These are phyloP conservation scores for Aspergillus haitiensis DNA, from an alignment of 495 filamentous ascomycete species.

Conservation along the genomic window DNA sequence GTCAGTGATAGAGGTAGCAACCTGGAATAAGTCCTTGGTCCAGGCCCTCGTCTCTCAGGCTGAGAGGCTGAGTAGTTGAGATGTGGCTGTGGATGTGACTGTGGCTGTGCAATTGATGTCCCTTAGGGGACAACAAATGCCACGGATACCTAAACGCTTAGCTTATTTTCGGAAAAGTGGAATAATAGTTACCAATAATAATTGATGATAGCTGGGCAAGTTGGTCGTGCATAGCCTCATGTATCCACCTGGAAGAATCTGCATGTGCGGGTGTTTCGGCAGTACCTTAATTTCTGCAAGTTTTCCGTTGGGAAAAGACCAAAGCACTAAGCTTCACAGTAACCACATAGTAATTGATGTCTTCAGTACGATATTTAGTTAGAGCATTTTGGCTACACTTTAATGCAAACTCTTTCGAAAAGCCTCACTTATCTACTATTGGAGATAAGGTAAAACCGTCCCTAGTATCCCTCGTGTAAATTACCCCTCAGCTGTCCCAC, in stretches of 20 bases:
- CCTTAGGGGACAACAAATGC: neutral
- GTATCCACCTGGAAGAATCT: conserved; percentile 11
- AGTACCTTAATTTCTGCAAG: conserved; percentile 13
- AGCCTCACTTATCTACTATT: no score
- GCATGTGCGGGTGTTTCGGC: conserved; percentile 8
- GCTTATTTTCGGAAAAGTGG: neutral
- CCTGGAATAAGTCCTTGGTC: neutral
- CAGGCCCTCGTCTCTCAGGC: neutral
- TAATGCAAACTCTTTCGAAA: no score
- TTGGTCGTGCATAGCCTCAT: conserved; percentile 1
- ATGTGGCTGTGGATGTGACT: neutral
- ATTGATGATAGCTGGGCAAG: neutral
- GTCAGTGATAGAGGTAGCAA: conserved; percentile 4
- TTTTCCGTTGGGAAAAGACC: neutral
- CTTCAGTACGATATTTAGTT: neutral
- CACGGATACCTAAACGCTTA: neutral
- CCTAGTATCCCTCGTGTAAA: no score
- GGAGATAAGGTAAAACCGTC: no score
- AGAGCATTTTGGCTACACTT: conserved; percentile 1
- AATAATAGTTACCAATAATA: neutral
- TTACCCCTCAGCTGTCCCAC: no score
- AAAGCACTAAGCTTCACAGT: neutral
- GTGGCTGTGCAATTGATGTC: neutral
- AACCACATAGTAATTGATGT: neutral
- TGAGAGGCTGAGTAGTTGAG: neutral